A percentile compares a stretch with the other conserved stretches of the same genome.
phyloP scores from a whole-genome alignment of 331 rosid genomes.

The Dryas integrifolia region DNA sequence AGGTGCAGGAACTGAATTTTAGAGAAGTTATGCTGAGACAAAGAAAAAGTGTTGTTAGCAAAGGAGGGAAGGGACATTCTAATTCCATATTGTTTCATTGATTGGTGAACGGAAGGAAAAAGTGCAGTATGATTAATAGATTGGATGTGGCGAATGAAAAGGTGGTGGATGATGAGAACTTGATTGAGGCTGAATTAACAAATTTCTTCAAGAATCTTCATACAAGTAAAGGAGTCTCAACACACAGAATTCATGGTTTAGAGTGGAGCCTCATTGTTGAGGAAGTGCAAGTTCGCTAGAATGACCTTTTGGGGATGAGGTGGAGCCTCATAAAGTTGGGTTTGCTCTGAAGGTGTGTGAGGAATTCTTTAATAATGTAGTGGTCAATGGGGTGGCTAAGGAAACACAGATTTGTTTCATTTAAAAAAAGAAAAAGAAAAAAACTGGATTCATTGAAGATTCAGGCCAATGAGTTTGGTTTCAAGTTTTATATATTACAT shows the following conservation, averaged over 20 bases:
- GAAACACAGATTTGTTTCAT: neutral
- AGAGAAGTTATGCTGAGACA: too few species aligned
- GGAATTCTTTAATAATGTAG: neutral
- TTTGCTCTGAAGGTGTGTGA: neutral
- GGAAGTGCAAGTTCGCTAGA: too few species aligned
- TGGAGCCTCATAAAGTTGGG: too few species aligned
- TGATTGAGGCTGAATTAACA: too few species aligned
- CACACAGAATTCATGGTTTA: neutral
- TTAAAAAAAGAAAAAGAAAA: too few species aligned
- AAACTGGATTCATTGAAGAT: neutral
- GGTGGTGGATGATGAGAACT: neutral
- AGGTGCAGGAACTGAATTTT: too few species aligned
- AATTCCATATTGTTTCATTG: too few species aligned
- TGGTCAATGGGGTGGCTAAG: neutral
- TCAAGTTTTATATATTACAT: neutral
- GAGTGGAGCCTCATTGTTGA: neutral
- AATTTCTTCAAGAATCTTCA: neutral
- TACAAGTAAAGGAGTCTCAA: neutral
- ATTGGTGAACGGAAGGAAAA: neutral
- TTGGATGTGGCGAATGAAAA: too few species aligned
- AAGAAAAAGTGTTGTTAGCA: too few species aligned
- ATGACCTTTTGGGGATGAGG: too few species aligned
- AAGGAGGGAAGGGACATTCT: too few species aligned
- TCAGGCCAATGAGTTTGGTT: too few species aligned
- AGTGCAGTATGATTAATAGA: neutral